These are phyloP conservation scores for Purpureocillium takamizusanense DNA, from an alignment of 2,329 filamentous ascomycete species.

Conservation along the genomic window DNA sequence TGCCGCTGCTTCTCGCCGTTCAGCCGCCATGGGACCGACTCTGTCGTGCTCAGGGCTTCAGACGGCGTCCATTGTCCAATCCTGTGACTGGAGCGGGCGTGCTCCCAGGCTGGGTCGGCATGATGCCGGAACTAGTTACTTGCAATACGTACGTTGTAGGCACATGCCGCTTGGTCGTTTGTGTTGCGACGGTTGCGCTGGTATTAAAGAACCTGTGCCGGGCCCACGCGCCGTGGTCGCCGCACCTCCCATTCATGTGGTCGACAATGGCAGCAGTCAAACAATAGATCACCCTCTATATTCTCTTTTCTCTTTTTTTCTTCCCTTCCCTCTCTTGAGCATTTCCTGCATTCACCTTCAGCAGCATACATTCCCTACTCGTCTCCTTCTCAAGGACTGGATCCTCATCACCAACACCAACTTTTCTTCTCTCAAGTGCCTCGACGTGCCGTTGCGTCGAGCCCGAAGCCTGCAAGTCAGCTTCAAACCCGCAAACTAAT, in stretches of 20 bases:
- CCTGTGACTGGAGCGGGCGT: too few species aligned
- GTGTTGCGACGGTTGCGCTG: neutral
- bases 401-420: conserved; percentile 2
- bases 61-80: too few species aligned
- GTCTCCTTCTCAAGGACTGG: conserved; percentile 9
- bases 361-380: conserved; percentile 13
- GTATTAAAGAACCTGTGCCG: conserved; percentile 2
- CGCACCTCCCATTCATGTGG: conserved; percentile 6
- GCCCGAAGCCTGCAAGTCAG: neutral
- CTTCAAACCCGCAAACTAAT: neutral
- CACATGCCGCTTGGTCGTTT: too few species aligned
- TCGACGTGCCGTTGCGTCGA: too few species aligned
- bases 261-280: conserved; percentile 10
- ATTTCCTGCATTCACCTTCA: too few species aligned
- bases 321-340: neutral
- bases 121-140: too few species aligned
- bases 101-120: too few species aligned
- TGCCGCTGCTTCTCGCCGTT: too few species aligned
- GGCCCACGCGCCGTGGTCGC: too few species aligned
- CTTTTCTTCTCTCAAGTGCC: neutral
- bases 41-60: too few species aligned
- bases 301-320: conserved; percentile 9
- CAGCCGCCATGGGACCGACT: too few species aligned
- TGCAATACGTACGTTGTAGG: neutral
- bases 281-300: neutral